Percentiles rank a stretch among this genome's conserved stretches.
Conservation (phyloP, 177 flowering plant genomes). For the Tripterygium wilfordii region DNA sequence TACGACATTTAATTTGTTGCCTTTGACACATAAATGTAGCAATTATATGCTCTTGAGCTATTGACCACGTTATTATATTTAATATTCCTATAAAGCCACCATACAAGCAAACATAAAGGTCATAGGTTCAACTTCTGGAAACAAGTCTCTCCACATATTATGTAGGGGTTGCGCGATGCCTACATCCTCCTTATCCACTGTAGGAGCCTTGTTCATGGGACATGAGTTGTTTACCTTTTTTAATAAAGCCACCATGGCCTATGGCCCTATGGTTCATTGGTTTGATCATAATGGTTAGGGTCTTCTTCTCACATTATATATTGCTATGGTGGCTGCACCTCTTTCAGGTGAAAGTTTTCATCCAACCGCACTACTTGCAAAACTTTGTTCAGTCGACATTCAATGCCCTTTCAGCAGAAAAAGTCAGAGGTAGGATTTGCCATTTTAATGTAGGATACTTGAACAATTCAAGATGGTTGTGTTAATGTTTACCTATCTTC, state of each 20-base stretch:
- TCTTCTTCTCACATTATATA: background rate
- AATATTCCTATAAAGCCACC: too few relatives aligned
- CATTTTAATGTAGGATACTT: background rate
- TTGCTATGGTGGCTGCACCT: constrained; percentile 3
- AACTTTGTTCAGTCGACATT: constrained; percentile 95
- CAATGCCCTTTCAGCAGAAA: constrained; percentile 71
- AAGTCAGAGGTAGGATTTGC: constrained; percentile 63
- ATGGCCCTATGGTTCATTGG: background rate
- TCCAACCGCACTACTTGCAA: constrained; percentile 75
- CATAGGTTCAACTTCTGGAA: too few relatives aligned
- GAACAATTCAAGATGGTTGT: background rate
- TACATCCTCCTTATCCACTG: too few relatives aligned
- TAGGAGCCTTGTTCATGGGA: too few relatives aligned
- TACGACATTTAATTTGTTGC: too few relatives aligned
- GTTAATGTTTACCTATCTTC: background rate
- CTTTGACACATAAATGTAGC: too few relatives aligned
- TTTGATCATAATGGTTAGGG: background rate
- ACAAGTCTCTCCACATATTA: too few relatives aligned
- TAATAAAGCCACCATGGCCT: background rate
- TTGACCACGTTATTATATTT: too few relatives aligned
- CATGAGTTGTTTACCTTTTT: too few relatives aligned
- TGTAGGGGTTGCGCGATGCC: too few relatives aligned
- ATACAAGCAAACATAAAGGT: too few relatives aligned
- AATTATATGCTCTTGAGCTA: too few relatives aligned
- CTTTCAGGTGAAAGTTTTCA: constrained; percentile 90